Evolutionary conservation across 495 filamentous ascomycete genomes (phyloP), one percentile per base, ranked within the genome.

Genomic region (Emericellopsis terricola): DNA sequence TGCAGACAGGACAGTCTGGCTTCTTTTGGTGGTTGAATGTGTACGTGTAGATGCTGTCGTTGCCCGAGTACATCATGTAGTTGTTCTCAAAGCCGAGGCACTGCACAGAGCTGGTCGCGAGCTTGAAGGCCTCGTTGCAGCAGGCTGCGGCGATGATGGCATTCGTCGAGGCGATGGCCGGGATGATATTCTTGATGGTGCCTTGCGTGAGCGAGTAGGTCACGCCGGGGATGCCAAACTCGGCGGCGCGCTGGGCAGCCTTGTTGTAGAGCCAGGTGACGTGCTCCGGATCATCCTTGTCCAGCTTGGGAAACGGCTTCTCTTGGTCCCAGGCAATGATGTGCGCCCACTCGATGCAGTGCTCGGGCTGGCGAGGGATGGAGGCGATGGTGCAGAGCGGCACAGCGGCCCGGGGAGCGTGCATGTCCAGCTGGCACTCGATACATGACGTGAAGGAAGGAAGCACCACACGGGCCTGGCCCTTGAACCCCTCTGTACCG

Each of bases 11-110:
- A 42, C 91, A 99, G 46, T 94, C 91, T 6, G 71, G 59, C 49
- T 94, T 94, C 59, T 78, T 76, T 51, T 92, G 74, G 41, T 92
- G 84, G 44, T 81, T 71, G 53, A 96, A 96, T 0, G 87, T 96
- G 50, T 94, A 92, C 0, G 91, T 99, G 60, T 94, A 99, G 33
- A 96, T 71, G 41, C 79, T 68, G 45, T 89, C 86, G 49, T 99
- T 82, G 24, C 91, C 91, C 19, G 76, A 92, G 56, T 96, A 99
- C 82, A 94, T 92, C 86, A 96, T 96, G 53, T 99, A 99, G 49
- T 91, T 99, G 41, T 81, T 73, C 28, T 60, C 52, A 32, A 53
- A 47, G 11, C 64, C 67, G 1, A 96, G 68, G 38, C 68, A 76
- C 0, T 89, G 82, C 30, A 86, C 87, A 37, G 70, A 71, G 29